Base-by-base conservation (phyloP, 2,329 filamentous ascomycete genomes). In the Calonectria crousiana region DNA sequence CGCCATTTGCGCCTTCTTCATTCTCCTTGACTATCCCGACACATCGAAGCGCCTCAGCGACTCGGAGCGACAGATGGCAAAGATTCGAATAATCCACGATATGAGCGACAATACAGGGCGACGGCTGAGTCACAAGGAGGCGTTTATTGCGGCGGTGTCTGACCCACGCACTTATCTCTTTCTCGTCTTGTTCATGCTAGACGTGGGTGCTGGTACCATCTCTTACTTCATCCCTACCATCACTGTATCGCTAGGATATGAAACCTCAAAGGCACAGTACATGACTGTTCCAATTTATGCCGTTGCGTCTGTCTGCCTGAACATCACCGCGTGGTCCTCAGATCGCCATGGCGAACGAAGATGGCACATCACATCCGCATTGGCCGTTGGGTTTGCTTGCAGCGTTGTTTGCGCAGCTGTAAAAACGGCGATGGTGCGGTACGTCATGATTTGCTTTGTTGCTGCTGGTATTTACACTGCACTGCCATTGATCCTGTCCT, bases 171-270 rank as follows among this genome's bases (percentile, higher is more conserved):
- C 88, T 0, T 89, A 87, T 74, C 79, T 87, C 2, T 86, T 90
- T 72, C 84, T 88, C 13, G 69, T 88, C 0, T 85, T 88, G 3
- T 90, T 88, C 77, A 89, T 90, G 84, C 85, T 88, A 9, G 77
- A 82, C 62, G 76, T 83, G 16, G 88, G 89, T 2, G 87, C 87
- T 1, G 87, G 86, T 62, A 83, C 88, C 0, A 85, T 90, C 23
- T 88, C 87, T 6, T 90, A 90, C 82, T 90, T 90, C 77, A 89
- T 89, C 75, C 89, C 89, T 0, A 89, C 88, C 0, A 85, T 90
- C n/a, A 87, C 89, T 26, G 81, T 85, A 32, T 86, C 85, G 0
- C 84, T 90, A 2, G 88, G 88, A 20, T 90, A 89, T 75, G 74
- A 86, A 73, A 76, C 74, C 1, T 67, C 84, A 49, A 86, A 84